Evolutionary conservation across 2,329 filamentous ascomycete genomes (phyloP), one percentile per base, ranked within the genome.

Genomic region (Fusarium pseudoanthophilum): DNA sequence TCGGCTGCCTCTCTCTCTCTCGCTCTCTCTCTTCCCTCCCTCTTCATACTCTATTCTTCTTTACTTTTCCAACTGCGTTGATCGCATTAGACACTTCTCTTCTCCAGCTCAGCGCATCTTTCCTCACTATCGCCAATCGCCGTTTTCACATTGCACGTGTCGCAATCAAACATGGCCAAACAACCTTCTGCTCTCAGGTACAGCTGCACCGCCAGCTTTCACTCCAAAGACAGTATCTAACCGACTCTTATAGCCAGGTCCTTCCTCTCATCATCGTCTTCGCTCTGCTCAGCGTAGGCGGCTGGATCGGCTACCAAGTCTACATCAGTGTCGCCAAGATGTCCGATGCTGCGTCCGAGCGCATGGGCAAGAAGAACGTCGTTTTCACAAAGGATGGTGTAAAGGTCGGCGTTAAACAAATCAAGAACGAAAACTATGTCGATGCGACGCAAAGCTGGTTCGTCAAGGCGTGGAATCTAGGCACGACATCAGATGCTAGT

Each of bases 351-450:
- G 92, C 92, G 52, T 88, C 87, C 55, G 86, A 92, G 82, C 90
- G 90, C 78, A 92, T 95, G 89, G 90, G 91, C 80, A 90, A 90
- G 83, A 93, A 92, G 84, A 92, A 95, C 80, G 88, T 95, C 64
- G 85, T 90, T 45, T 92, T 94, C 82, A 92, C 91, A 43, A 93
- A 93, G 80, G 92, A 94, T 64, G 93, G 93, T 62, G 83, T 93
- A 69, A 88, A 89, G 68, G 92, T 95, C 49, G 91, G 91, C 55
- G 88, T 95, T 69, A 92, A 91, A 82, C 87, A 93, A 69, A 82
- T 92, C 56, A 87, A 87, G 73, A 87, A 88, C 60, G 93, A 95
- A 83, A 89, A 88, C 53, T 93, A 94, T 79, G 89, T 93, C 77
- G 93, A 95, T 76, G 86, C 85, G 77, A 94, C 92, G 24, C 93